These are phyloP conservation scores for Chlorella sp. DNA, from an alignment of 139 green algal genomes.

Conservation along the genomic window DNA sequence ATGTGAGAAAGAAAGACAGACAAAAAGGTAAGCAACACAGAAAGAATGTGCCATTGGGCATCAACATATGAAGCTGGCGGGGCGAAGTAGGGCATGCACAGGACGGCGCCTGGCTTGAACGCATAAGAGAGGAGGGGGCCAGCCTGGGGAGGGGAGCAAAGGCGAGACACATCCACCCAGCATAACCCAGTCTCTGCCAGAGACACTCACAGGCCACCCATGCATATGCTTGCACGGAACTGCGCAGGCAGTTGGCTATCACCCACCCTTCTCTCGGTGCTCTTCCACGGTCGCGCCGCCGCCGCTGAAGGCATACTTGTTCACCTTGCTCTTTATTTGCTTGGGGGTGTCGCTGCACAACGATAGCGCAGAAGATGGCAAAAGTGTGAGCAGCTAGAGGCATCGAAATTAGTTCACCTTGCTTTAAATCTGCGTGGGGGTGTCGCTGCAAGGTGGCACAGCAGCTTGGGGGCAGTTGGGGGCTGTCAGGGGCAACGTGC, in stretches of 20 bases:
- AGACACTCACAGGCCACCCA: not conserved
- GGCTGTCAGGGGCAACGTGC: no score
- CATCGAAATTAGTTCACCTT: no score
- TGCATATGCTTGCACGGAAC: not conserved
- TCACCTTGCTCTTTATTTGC: conserved; percentile 95
- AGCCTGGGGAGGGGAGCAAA: no score
- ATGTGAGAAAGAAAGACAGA: not conserved
- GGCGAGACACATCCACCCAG: no score
- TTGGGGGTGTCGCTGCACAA: conserved; percentile 32
- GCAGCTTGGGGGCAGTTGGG: not conserved
- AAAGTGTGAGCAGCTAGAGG: not conserved
- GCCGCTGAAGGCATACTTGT: conserved; percentile 94
- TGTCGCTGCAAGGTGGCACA: no score
- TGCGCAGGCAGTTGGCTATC: not conserved
- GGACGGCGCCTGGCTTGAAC: no score
- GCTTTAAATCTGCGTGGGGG: no score
- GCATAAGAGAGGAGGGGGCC: no score
- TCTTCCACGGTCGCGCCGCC: conserved; percentile 91
- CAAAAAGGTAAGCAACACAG: not conserved
- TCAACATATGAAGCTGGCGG: no score
- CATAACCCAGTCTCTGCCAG: no score
- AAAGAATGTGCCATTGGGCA: not conserved
- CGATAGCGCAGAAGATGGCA: not conserved
- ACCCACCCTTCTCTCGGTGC: conserved; percentile 75
- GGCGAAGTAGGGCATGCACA: not conserved